These are phyloP conservation scores for Neophaeococcomyces mojaviensis DNA, from an alignment of 2,329 filamentous ascomycete genomes.

Conservation along the genomic window DNA sequence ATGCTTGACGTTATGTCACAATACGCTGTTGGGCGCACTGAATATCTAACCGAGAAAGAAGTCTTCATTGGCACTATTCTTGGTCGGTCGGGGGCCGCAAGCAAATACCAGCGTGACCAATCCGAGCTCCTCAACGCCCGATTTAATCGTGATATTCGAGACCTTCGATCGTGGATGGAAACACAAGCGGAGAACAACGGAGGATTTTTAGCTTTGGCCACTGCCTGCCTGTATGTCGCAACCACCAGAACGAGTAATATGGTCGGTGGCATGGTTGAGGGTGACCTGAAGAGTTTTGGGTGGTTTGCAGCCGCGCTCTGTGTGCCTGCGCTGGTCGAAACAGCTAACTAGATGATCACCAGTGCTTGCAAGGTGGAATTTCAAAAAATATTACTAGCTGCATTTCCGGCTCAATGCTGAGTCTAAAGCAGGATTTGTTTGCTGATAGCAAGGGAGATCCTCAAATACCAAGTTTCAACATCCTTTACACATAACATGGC, in stretches of 20 bases:
- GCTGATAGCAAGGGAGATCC: too few species aligned
- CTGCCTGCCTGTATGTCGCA: constrained; percentile 1
- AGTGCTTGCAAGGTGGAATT: too few species aligned
- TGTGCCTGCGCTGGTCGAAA: constrained; percentile 17
- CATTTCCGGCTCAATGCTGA: too few species aligned
- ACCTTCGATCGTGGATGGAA: constrained; percentile 10
- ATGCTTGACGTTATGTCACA: constrained; percentile 42
- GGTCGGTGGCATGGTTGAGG: neutral
- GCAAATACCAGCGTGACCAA: constrained; percentile 33
- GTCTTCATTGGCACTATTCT: constrained; percentile 53
- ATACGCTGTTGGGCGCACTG: constrained; percentile 34
- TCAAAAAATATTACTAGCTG: too few species aligned
- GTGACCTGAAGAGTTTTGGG: constrained; percentile 11
- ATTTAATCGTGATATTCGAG: constrained; percentile 32
- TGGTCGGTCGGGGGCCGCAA: constrained; percentile 38
- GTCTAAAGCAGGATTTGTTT: too few species aligned
- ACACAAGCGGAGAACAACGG: constrained; percentile 3
- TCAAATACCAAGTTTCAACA: too few species aligned
- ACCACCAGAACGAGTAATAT: neutral
- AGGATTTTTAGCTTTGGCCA: constrained; percentile 4
- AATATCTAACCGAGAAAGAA: constrained; percentile 44
- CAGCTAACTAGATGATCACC: too few species aligned
- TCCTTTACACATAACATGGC: too few species aligned
- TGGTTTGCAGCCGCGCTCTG: constrained; percentile 14
- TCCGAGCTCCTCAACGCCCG: constrained; percentile 38